phyloP scores from a whole-genome alignment of 352 stramenopile genomes.

The Globisporangium alternatum region DNA sequence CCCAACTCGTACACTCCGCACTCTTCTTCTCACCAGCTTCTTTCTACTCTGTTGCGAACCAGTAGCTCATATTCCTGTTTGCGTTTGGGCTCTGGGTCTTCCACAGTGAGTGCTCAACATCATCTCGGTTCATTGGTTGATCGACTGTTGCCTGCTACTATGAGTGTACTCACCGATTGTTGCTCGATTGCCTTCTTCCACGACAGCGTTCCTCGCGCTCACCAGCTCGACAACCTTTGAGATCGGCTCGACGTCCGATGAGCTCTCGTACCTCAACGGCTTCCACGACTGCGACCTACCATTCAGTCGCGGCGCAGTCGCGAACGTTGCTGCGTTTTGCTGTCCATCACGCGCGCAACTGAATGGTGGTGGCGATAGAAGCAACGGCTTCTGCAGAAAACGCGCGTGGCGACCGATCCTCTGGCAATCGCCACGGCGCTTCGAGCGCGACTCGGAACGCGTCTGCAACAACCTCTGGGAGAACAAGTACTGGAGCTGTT shows the following conservation, averaged over 20 bases:
- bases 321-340: conserved; percentile 48
- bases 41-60: not conserved
- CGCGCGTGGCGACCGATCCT: conserved; percentile 21
- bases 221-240: conserved; percentile 75
- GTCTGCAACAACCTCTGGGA: conserved; percentile 58
- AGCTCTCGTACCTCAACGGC: conserved; percentile 61
- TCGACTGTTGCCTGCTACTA: too few relatives aligned
- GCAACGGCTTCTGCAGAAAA: not conserved
- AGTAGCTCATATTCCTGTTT: conserved; percentile 16
- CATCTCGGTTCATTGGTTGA: not conserved
- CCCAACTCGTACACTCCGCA: too few relatives aligned
- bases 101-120: conserved; percentile 29
- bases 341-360: conserved; percentile 9
- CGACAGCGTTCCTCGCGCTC: conserved; percentile 52
- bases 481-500: conserved; percentile 34
- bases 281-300: conserved; percentile 69
- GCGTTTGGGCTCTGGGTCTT: conserved; percentile 29
- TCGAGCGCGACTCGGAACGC: conserved; percentile 41
- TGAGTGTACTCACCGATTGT: too few relatives aligned
- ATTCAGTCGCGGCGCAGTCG: conserved; percentile 43
- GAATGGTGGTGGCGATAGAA: too few relatives aligned
- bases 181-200: too few relatives aligned
- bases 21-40: not conserved
- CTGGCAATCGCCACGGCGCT: conserved; percentile 27
- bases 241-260: conserved; percentile 41